A percentile compares a stretch with the other conserved stretches of the same genome.
Conservation (phyloP, 2,329 filamentous ascomycete species). For the Alternaria novae-zelandiae region DNA sequence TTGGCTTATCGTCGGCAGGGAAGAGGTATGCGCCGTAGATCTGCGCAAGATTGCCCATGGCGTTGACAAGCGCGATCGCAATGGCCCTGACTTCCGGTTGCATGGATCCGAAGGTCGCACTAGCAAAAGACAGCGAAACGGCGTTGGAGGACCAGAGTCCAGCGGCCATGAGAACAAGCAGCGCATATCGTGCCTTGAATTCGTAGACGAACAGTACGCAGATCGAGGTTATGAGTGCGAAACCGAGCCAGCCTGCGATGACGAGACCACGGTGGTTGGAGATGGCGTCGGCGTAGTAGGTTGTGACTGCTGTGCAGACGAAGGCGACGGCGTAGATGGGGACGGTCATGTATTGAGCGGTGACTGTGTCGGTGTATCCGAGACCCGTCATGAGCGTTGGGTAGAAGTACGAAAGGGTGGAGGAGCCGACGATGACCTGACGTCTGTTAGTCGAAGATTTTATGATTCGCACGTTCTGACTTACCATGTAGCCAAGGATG, state of each 20-base stretch:
- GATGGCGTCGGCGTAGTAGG: conserved; percentile 57
- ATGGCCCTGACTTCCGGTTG: conserved; percentile 59
- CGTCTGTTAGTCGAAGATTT: conserved; percentile 4
- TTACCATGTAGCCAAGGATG: conserved; percentile 58
- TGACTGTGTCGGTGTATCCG: conserved; percentile 53
- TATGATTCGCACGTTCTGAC: conserved; percentile 19
- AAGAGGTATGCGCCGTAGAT: conserved; percentile 64
- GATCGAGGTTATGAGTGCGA: conserved; percentile 49
- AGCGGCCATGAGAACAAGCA: conserved; percentile 63
- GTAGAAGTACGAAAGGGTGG: conserved; percentile 62
- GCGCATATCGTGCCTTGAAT: conserved; percentile 60
- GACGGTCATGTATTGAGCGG: conserved; percentile 60
- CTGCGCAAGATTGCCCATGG: conserved; percentile 61
- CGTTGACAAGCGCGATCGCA: conserved; percentile 61
- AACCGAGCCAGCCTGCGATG: conserved; percentile 57
- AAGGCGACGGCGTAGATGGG: conserved; percentile 63
- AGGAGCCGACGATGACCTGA: conserved; percentile 55
- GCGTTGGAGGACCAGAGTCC: conserved; percentile 63
- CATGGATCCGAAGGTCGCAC: conserved; percentile 59
- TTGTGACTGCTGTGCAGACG: conserved; percentile 55
- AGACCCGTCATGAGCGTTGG: conserved; percentile 60
- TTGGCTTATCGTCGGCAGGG: conserved; percentile 56
- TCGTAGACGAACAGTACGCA: conserved; percentile 55
- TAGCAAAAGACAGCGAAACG: conserved; percentile 59
- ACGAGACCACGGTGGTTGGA: conserved; percentile 57